phyloP scores from a whole-genome alignment of 139 green algal genomes.

The Chlorella sp. region DNA sequence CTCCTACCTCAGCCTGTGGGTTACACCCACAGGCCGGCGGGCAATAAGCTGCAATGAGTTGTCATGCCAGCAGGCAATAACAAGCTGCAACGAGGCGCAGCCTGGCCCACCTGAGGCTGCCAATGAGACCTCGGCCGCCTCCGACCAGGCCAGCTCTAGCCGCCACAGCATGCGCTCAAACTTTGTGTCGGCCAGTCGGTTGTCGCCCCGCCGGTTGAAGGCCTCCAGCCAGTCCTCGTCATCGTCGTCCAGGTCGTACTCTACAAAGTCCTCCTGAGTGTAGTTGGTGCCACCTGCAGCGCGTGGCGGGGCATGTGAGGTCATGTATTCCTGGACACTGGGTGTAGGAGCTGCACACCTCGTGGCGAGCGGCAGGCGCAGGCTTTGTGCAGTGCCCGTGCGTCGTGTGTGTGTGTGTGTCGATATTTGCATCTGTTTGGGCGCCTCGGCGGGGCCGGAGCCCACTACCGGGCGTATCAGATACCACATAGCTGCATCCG shows the following conservation, averaged over 20 bases:
- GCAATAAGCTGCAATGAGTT: no score
- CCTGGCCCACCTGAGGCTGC: no score
- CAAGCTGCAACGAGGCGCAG: no score
- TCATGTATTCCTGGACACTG: background rate
- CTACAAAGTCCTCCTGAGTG: constrained; percentile 54
- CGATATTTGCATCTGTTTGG: no score
- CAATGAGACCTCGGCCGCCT: constrained; percentile 6
- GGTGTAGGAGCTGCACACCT: background rate
- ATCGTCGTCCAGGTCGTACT: constrained; percentile 95
- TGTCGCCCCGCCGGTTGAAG: constrained; percentile 57
- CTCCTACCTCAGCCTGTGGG: no score
- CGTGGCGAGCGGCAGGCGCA: background rate
- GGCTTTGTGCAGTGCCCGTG: background rate
- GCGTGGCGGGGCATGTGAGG: background rate
- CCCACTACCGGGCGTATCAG: no score
- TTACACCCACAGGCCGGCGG: no score
- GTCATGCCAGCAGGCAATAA: no score
- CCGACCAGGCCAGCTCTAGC: constrained; percentile 77
- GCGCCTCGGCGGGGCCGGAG: no score
- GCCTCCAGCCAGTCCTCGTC: constrained; percentile 85
- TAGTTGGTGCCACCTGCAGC: constrained; percentile 43
- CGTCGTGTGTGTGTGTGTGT: no score
- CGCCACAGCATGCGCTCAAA: constrained; percentile 75
- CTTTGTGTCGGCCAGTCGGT: constrained; percentile 34
- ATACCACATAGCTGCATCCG: no score